Percentiles rank a stretch among this genome's conserved stretches.
phyloP scores from a whole-genome alignment of 140 eudicot species.

The Ambrosia hybrid region DNA sequence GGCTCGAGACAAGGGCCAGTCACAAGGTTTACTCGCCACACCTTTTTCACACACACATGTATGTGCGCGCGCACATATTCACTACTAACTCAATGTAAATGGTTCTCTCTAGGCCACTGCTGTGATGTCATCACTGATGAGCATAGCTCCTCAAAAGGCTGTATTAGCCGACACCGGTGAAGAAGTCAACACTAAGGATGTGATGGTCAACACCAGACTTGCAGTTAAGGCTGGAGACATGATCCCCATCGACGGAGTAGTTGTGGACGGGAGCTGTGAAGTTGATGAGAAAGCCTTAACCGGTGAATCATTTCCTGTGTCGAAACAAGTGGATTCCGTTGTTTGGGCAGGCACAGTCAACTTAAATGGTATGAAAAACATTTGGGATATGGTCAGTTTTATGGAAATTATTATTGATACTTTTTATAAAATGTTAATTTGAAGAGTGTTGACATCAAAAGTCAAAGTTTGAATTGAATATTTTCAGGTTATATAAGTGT shows the following conservation, averaged over 20 bases:
- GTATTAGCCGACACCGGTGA: constrained; percentile 63
- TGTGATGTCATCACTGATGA: constrained; percentile 68
- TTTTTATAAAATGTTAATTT: not conserved
- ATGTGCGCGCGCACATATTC: not conserved
- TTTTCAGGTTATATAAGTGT: constrained; percentile 68
- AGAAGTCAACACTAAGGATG: constrained; percentile 53
- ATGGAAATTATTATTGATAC: not conserved
- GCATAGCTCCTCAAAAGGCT: constrained; percentile 65
- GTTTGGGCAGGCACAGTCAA: constrained; percentile 85
- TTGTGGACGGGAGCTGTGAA: constrained; percentile 73
- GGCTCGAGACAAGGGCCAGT: constrained; percentile 79
- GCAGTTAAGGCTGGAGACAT: constrained; percentile 76
- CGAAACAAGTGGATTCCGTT: constrained; percentile 59
- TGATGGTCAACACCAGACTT: constrained; percentile 50
- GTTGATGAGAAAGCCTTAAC: constrained; percentile 77
- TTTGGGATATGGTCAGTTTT: not conserved
- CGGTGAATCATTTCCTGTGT: constrained; percentile 75
- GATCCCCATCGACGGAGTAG: constrained; percentile 75
- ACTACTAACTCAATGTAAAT: not conserved
- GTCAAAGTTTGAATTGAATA: constrained; percentile 8
- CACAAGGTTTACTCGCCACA: constrained; percentile 46
- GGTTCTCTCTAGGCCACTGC: constrained; percentile 43
- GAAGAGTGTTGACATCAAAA: not conserved
- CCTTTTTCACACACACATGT: not conserved
- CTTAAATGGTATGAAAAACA: constrained; percentile 55